Evolutionary conservation across 805 yeast species (phyloP), one percentile per base, ranked within the genome.

Genomic region (Kluyveromyces siamensis): DNA sequence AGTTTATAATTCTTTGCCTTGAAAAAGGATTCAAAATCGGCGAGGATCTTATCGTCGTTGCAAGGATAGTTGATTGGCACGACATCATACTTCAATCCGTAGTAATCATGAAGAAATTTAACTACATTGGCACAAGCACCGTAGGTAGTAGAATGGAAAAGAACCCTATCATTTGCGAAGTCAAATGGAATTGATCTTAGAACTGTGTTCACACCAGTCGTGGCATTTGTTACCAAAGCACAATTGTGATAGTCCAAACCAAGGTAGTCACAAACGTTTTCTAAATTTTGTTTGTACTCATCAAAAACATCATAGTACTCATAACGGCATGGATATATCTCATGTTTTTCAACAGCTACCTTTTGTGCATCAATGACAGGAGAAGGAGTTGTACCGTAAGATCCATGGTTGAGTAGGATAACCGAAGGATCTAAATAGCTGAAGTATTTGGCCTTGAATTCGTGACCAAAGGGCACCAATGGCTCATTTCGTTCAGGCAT

Each of bases 351-450:
- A 25, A 64, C 46, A 17, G 55, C 56, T 44, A 63, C 54, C 35
- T 63, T 50, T 51, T 65, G 73, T 13, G 63, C 66, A 1, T 73
- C 72, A 21, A 69, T 53, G 1, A 82, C 78, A 5, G 71, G 65
- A 8, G 59, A 65, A 0, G 88, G 84, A 2, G 75, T 68, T 1
- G 74, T 65, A 1, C 88, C 89, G 57, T 63, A 83, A 1, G 85
- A 75, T 8, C 88, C 88, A 58, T 82, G 82, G 62, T 83, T 83
- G 41, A 81, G 73, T 14, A 77, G 76, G 4, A 61, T 60, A 8
- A 70, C 68, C 2, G 61, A 69, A 1, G 67, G 55, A 33, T 66
- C 74, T 11, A 79, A 66, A 14, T 61, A 55, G 1, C 68, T 56
- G 59, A 79, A 83, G 58, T 77, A 68, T 49, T 72, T 63, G n/a